Conservation (phyloP, 1,139 yeast genomes). For the Kodamaea suecica region DNA sequence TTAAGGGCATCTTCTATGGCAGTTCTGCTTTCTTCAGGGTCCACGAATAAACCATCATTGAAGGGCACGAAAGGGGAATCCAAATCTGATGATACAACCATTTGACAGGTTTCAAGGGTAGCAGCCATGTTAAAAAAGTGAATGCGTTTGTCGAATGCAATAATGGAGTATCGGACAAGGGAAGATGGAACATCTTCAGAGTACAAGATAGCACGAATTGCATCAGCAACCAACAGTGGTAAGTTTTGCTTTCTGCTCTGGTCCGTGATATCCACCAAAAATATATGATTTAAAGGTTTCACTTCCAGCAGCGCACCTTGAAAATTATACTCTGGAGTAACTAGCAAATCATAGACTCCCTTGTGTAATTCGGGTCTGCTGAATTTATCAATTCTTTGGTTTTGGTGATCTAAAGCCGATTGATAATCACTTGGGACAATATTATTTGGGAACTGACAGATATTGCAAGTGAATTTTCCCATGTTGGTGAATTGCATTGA, state of each 20-base stretch:
- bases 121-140: conserved; percentile 73
- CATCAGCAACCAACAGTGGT: conserved; percentile 67
- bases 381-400: conserved; percentile 59
- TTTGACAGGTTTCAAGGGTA: conserved; percentile 55
- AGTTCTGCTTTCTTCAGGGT: conserved; percentile 61
- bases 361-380: conserved; percentile 71
- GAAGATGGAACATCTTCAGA: conserved; percentile 24
- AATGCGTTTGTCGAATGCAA: conserved; percentile 71
- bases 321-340: conserved; percentile 69
- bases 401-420: conserved; percentile 57
- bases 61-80: conserved; percentile 84
- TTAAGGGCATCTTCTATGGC: conserved; percentile 69
- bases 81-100: conserved; percentile 67
- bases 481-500: conserved; percentile 69
- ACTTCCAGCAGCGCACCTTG: conserved; percentile 27
- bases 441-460: conserved; percentile 75
- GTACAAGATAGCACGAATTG: conserved; percentile 60
- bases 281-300: conserved; percentile 63
- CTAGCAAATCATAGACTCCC: conserved; percentile 85
- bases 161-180: conserved; percentile 55
- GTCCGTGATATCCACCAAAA: conserved; percentile 71
- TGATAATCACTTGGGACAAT: conserved; percentile 65
- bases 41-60: conserved; percentile 73
- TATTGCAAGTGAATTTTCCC: conserved; percentile 73
- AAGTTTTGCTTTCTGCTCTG: conserved; percentile 62